Conservation (phyloP, 176 grass and related monocot species). For the Rhynchospora breviuscula region DNA sequence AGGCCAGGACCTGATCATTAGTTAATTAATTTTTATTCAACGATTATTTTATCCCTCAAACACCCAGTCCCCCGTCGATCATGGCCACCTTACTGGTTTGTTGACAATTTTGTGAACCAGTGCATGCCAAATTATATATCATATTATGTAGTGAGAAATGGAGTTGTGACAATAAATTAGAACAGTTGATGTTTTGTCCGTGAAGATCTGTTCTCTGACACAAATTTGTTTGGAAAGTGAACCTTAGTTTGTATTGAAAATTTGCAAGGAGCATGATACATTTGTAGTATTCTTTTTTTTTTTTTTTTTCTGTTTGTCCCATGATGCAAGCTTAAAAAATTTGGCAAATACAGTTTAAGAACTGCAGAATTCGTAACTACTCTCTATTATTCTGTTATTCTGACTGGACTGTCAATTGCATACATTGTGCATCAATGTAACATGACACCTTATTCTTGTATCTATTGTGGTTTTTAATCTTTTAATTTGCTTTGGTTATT, state of each 20-base stretch:
- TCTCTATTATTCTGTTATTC: neutral
- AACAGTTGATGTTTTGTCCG: neutral
- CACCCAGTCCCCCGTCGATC: neutral
- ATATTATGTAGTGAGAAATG: neutral
- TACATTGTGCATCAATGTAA: neutral
- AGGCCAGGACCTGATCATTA: constrained; percentile 31
- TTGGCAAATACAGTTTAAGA: neutral
- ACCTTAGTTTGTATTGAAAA: constrained; percentile 7
- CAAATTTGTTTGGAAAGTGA: neutral
- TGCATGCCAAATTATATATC: neutral
- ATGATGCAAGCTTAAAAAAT: neutral
- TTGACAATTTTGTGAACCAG: constrained; percentile 18
- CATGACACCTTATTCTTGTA: neutral
- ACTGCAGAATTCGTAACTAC: neutral
- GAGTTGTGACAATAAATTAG: constrained; percentile 3
- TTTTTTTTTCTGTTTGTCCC: neutral
- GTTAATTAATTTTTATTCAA: neutral
- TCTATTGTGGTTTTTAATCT: neutral
- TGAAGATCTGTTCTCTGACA: neutral
- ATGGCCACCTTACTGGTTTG: neutral
- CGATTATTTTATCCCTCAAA: neutral
- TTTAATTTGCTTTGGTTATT: neutral
- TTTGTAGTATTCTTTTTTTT: neutral
- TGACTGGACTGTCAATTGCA: neutral
- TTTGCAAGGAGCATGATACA: neutral